Conservation (phyloP, 306 rosid species). For the Casuarina equisetifolia region DNA sequence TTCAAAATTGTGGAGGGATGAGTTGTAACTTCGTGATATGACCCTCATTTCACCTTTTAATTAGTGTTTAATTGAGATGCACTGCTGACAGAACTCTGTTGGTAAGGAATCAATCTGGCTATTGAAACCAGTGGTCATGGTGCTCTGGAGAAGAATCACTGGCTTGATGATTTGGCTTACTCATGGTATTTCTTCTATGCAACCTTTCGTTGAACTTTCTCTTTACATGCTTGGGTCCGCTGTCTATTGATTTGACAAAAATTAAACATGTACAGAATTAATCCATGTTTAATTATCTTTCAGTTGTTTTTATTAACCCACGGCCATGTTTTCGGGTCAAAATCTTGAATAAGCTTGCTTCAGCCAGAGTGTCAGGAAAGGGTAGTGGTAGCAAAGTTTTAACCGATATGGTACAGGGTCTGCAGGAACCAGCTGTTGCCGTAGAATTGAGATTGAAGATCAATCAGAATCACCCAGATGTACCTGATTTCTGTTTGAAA, state of each 20-base stretch:
- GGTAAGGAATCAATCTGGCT: slow-evolving; percentile 93
- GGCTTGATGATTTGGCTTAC: slow-evolving; percentile 99
- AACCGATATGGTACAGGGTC: slow-evolving; percentile 74
- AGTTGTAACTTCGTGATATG: background rate
- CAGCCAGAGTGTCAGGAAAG: slow-evolving; percentile 76
- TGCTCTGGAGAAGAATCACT: slow-evolving; percentile 95
- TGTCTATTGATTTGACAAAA: background rate
- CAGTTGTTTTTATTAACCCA: background rate
- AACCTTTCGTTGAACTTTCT: slow-evolving; percentile 9
- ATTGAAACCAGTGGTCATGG: slow-evolving; percentile 99
- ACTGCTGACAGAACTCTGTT: slow-evolving; percentile 63
- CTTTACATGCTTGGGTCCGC: background rate
- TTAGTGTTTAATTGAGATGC: slow-evolving; percentile 29
- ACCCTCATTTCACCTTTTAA: slow-evolving; percentile 3
- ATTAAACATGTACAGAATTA: background rate
- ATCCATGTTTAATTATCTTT: background rate
- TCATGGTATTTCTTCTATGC: slow-evolving; percentile 63
- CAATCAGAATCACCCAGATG: slow-evolving; percentile 74
- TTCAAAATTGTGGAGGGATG: background rate
- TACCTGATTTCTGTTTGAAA: slow-evolving; percentile 16
- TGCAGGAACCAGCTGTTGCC: slow-evolving; percentile 73
- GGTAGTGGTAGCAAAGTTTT: slow-evolving; percentile 81
- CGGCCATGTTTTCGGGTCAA: slow-evolving; percentile 59
- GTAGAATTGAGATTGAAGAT: slow-evolving; percentile 85
- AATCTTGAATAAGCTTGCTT: slow-evolving; percentile 89